Evolutionary conservation across 495 filamentous ascomycete genomes (phyloP), one percentile per base, ranked within the genome.

Genomic region (Neurospora discreta): DNA sequence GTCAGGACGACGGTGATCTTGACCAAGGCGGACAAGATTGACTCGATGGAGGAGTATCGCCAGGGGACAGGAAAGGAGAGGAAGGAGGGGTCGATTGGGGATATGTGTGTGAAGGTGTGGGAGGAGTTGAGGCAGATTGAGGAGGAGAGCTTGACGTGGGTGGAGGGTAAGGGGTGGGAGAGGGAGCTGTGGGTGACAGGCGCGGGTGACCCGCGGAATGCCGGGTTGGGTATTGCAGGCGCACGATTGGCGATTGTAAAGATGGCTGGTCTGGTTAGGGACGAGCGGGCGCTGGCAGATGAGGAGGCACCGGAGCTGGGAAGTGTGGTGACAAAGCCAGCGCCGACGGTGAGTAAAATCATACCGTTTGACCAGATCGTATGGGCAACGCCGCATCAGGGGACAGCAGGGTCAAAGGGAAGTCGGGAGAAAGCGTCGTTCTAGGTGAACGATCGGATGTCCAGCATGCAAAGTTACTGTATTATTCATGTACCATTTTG

Each of bases 1-100:
- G 87, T 95, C 15, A 87, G 87, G 16, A 93, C 93, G 73, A 89
- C 94, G 74, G 86, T 98, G 16, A 84, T 98, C 52, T 79, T 99
- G 5, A 91, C 92, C 4, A 98, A 98, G 80, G 88, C 90, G 8
- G 95, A 99, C 78, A 84, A 84, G 69, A 74, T 84, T 60, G 52
- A 60, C 0, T 30, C 23, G 23, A 15, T 60, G 26, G 52, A 60
- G 33, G 71, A 71, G 39, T 60, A 73, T 20, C 71, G 20, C n/a
- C 40, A 58, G 18, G 43, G 58, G 15, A 3, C 30, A 36, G 58
- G 65, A 23, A 69, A 36, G 39, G 71, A 23, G 78, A 77, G 40
- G 75, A 69, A 16, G 71, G 52, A 80, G 73, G 73, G 75, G 6
- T 60, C 52, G 38, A 52, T 85, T 3, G 75, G 78, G 1, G 74